Evolutionary conservation across 768 basidiomycete species (phyloP), one percentile per base, ranked within the genome.

Genomic region (Suillus cothurnatus): DNA sequence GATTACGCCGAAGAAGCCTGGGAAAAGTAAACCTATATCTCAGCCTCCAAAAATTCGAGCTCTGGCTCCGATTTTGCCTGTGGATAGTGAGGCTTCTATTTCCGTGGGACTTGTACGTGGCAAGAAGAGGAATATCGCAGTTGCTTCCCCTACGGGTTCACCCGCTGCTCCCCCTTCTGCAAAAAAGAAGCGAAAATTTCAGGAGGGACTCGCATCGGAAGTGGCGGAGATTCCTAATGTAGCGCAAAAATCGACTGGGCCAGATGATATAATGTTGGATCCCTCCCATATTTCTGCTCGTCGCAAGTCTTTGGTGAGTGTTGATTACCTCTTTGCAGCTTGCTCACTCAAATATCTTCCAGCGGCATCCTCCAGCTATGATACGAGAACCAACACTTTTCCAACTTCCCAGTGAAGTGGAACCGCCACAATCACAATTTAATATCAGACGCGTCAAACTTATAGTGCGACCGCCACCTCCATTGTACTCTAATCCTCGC

Each of bases 391-490:
- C 19, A 28, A 41, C 28, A 31, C 28, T 21, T 41, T 38, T 19
- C 6, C 38, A 41, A 59, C 38, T 28, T 59, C 39, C 41, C 26
- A 41, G 28, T 21, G 58, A 59, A 14, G 34, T 21, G 17, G 57
- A 59, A 31, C 58, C 39, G 19, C 39, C 58, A 21, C 58, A 19
- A 41, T 39, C 28, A 41, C 58, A 43, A 59, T 31, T 41, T 0
- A 72, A 72, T 36, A 82, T 92, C 64, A 88, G 84, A 72, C 86
- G 92, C 61, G 81, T 93, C 57, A 86, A 75, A 6, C 80, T 91
- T 64, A 83, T 92, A 56, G 89, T 94, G 17, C 84, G 89, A 45
- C 80, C 79, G 15, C 92, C 91, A 8, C 82, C 84, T 1, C 86
- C 86, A 3, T 72, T 78, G 2, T 79, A 87, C 50, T 86, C 93